These are phyloP conservation scores for Bruguiera hainesii DNA, from an alignment of 441 rosid genomes.

Conservation along the genomic window DNA sequence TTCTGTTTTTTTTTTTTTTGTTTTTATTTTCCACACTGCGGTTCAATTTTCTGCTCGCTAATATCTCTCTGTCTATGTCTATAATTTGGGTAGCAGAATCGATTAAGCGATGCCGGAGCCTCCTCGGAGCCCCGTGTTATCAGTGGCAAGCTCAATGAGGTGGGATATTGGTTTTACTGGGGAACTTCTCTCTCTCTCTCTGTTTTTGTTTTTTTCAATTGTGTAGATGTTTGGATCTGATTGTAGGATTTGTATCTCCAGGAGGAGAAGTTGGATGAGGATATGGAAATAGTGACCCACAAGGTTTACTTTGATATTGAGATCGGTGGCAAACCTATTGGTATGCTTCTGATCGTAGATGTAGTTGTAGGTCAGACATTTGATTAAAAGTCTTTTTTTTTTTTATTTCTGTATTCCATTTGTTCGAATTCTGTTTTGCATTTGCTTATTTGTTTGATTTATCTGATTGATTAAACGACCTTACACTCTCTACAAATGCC, in stretches of 20 bases:
- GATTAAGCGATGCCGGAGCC: slow-evolving; percentile 45
- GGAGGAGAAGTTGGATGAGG: slow-evolving; percentile 33
- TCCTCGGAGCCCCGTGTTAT: slow-evolving; percentile 33
- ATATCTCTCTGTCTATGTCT: no score
- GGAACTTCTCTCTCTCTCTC: neutral
- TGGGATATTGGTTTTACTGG: slow-evolving; percentile 13
- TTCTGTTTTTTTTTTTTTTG: neutral
- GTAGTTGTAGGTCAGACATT: no score
- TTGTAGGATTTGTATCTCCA: neutral
- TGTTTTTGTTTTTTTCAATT: neutral
- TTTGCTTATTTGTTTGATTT: neutral
- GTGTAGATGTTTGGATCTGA: neutral
- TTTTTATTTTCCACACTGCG: slow-evolving; percentile 6
- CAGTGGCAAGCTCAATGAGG: slow-evolving; percentile 33
- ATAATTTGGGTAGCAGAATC: slow-evolving; percentile 34
- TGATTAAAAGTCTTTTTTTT: neutral
- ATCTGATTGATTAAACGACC: neutral
- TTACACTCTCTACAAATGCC: neutral
- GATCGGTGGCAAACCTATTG: slow-evolving; percentile 32
- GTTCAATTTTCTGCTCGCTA: neutral
- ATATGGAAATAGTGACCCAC: slow-evolving; percentile 60
- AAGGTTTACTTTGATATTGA: slow-evolving; percentile 80
- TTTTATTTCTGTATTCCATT: neutral
- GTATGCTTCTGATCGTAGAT: neutral
- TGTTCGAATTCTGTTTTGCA: no score